These are phyloP conservation scores for Carex pumila DNA, from an alignment of 176 grass and related monocot species.

Conservation along the genomic window DNA sequence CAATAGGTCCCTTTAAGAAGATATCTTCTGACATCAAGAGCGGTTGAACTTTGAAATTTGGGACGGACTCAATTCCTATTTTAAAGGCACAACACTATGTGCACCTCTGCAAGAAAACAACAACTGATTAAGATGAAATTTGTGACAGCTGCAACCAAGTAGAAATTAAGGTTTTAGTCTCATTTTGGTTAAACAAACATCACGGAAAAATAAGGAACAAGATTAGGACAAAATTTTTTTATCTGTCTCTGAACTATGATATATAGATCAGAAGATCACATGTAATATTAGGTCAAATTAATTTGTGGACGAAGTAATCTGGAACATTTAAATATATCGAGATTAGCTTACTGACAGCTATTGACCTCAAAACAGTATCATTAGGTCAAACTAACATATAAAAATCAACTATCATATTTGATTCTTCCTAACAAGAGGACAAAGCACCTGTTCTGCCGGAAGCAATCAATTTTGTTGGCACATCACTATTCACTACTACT, in stretches of 20 bases:
- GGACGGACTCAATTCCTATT: not conserved
- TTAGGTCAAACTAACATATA: not conserved
- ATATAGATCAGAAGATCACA: too few species aligned
- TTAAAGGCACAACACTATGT: not conserved
- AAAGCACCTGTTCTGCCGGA: not conserved
- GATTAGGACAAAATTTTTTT: not conserved
- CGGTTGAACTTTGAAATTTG: not conserved
- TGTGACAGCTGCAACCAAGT: not conserved
- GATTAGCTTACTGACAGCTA: too few species aligned
- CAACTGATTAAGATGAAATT: not conserved
- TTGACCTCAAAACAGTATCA: too few species aligned
- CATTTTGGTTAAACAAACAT: not conserved
- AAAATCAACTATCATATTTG: not conserved
- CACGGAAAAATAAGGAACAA: not conserved
- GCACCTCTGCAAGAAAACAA: not conserved
- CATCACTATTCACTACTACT: not conserved
- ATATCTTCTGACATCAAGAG: not conserved
- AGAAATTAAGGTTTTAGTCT: not conserved
- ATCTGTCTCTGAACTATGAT: too few species aligned
- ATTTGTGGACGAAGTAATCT: too few species aligned
- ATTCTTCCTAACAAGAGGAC: not conserved
- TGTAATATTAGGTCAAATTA: too few species aligned
- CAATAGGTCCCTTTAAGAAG: not conserved
- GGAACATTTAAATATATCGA: too few species aligned
- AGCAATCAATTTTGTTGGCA: not conserved